These are phyloP conservation scores for Solanum lycopersicoides DNA, from an alignment of 257 asterid genomes.

Conservation along the genomic window DNA sequence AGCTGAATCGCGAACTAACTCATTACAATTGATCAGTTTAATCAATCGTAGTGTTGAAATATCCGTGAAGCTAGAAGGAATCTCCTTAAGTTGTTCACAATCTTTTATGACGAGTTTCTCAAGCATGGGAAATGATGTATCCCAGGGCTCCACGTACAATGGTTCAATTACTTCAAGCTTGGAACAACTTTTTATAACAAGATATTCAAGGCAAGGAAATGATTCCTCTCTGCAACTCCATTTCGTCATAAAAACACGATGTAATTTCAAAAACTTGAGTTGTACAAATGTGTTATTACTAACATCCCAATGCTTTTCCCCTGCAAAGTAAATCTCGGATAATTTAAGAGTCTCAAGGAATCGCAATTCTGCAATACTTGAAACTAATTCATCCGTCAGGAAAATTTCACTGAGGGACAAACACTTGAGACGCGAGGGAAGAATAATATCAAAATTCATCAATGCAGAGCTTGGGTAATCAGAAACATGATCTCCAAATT, in stretches of 20 bases:
- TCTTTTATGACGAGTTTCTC: too few relatives aligned
- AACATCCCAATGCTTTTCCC: neutral
- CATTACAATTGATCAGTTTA: neutral
- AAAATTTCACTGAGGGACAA: neutral
- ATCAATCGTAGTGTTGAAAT: neutral
- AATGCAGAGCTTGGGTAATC: too few relatives aligned
- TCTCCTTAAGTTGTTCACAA: neutral
- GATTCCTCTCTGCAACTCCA: neutral
- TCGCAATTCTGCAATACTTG: neutral
- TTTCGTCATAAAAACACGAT: neutral
- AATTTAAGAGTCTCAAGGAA: neutral
- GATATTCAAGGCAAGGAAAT: fast-evolving
- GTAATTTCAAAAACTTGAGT: neutral
- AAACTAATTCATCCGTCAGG: neutral
- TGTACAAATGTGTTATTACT: fast-evolving
- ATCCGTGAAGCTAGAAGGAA: neutral
- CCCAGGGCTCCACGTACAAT: too few relatives aligned
- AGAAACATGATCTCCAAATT: too few relatives aligned
- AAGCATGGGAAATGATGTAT: neutral
- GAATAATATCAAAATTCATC: neutral
- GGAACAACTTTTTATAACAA: neutral
- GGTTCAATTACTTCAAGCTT: too few relatives aligned
- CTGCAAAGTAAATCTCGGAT: neutral
- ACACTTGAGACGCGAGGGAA: neutral
- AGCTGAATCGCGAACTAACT: neutral